These are phyloP conservation scores for Boletus semigastroideus DNA, from an alignment of 1,284 basidiomycete species.

Conservation along the genomic window DNA sequence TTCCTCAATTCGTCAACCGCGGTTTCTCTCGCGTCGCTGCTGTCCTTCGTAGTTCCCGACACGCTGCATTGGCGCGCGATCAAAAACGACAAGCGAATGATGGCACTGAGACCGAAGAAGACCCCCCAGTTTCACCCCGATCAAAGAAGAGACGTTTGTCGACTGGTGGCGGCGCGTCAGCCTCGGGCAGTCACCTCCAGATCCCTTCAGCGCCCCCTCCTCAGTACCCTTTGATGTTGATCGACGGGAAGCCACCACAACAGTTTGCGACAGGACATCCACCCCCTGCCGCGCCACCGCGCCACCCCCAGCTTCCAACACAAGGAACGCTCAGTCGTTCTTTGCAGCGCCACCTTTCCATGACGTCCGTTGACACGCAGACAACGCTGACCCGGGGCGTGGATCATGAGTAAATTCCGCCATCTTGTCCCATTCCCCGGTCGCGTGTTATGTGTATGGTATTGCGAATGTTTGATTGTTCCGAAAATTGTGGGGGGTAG, in stretches of 20 bases:
- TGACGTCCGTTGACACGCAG: conserved; percentile 29
- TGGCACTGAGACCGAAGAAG: conserved; percentile 11
- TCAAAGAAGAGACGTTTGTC: conserved; percentile 31
- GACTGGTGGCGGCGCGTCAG: background rate
- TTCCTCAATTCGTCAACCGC: conserved; percentile 29
- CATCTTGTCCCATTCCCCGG: too few relatives aligned
- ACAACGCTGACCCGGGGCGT: conserved; percentile 21
- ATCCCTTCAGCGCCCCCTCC: background rate
- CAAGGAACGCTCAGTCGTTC: conserved; percentile 24
- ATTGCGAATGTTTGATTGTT: too few relatives aligned
- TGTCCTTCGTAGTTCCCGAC: conserved; percentile 13
- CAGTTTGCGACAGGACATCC: conserved; percentile 29
- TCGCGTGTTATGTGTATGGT: too few relatives aligned
- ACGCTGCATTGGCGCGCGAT: background rate
- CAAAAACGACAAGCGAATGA: conserved; percentile 27
- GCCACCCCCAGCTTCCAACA: conserved; percentile 2
- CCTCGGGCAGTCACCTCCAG: conserved; percentile 4
- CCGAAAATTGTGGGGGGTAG: too few relatives aligned
- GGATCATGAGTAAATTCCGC: conserved; percentile 12
- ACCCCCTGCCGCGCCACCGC: conserved; percentile 4
- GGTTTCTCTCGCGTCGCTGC: conserved; percentile 24
- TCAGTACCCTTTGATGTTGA: conserved; percentile 17
- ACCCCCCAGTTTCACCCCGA: conserved; percentile 18
- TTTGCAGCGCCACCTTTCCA: conserved; percentile 30
- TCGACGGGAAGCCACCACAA: conserved; percentile 33